Percentiles rank a stretch among this genome's conserved stretches.
Conservation (phyloP, 371 early-diverging fungal genomes). For the Mortierella sp. region DNA sequence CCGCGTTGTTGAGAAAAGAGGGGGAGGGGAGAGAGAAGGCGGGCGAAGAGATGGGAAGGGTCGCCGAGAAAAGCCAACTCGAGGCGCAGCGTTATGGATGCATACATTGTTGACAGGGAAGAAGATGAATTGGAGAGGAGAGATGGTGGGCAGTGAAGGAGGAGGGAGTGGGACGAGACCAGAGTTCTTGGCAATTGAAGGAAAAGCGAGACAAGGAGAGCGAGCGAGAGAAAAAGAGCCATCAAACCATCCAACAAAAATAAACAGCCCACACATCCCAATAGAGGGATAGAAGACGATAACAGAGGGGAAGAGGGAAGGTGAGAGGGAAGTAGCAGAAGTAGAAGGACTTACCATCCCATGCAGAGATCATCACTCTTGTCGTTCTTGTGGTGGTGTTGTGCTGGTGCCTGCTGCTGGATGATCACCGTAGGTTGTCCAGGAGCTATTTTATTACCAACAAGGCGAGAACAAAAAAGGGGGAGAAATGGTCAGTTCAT, state of each 20-base stretch:
- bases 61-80: too few relatives aligned
- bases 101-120: too few relatives aligned
- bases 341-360: constrained; percentile 37
- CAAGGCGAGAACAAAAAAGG: background rate
- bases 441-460: constrained; percentile 2
- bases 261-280: too few relatives aligned
- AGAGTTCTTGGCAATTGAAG: too few relatives aligned
- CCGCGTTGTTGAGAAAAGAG: background rate
- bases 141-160: too few relatives aligned
- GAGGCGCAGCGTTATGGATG: too few relatives aligned
- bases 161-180: too few relatives aligned
- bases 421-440: constrained; percentile 43
- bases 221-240: background rate
- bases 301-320: background rate
- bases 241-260: too few relatives aligned
- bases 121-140: too few relatives aligned
- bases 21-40: too few relatives aligned
- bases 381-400: constrained; percentile 21
- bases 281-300: background rate
- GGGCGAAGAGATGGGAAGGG: too few relatives aligned
- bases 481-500: background rate
- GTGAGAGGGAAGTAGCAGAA: background rate
- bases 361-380: constrained; percentile 40
- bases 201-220: background rate
- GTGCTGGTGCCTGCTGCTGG: constrained; percentile 21